Conservation (phyloP, 495 filamentous ascomycete species). For the Talaromyces liani region DNA sequence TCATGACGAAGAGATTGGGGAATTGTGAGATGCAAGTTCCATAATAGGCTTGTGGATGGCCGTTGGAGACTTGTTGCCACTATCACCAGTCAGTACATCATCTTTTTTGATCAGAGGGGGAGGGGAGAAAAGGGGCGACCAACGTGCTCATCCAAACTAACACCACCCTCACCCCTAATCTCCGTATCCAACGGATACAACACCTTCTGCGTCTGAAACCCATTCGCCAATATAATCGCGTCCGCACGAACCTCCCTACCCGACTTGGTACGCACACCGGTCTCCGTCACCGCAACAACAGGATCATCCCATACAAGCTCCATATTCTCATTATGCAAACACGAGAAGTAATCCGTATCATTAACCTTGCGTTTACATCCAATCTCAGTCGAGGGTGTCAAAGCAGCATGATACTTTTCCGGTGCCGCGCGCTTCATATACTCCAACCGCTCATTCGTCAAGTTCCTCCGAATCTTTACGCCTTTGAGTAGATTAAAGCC, state of each 20-base stretch:
- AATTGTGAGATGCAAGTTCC: conserved; percentile 46
- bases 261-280: conserved; percentile 16
- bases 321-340: conserved; percentile 36
- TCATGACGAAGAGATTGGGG: conserved; percentile 51
- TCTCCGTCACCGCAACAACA: conserved; percentile 18
- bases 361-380: conserved; percentile 44
- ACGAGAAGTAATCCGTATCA: conserved; percentile 40
- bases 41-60: conserved; percentile 43
- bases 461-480: conserved; percentile 17
- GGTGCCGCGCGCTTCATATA: conserved; percentile 37
- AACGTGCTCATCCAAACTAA: conserved; percentile 32
- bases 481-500: conserved; percentile 13
- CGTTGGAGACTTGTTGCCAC: conserved; percentile 32
- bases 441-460: conserved; percentile 20
- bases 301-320: conserved; percentile 39
- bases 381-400: conserved; percentile 39
- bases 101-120: too few species aligned
- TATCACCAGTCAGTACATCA: conserved; percentile 8
- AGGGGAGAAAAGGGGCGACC: too few species aligned
- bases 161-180: conserved; percentile 34
- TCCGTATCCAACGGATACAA: conserved; percentile 14
- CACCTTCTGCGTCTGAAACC: conserved; percentile 20
- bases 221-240: conserved; percentile 40
- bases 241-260: conserved; percentile 31
- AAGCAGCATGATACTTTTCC: conserved; percentile 41